Base-by-base conservation (phyloP, 495 filamentous ascomycete genomes). In the Aspergillus wentii region DNA sequence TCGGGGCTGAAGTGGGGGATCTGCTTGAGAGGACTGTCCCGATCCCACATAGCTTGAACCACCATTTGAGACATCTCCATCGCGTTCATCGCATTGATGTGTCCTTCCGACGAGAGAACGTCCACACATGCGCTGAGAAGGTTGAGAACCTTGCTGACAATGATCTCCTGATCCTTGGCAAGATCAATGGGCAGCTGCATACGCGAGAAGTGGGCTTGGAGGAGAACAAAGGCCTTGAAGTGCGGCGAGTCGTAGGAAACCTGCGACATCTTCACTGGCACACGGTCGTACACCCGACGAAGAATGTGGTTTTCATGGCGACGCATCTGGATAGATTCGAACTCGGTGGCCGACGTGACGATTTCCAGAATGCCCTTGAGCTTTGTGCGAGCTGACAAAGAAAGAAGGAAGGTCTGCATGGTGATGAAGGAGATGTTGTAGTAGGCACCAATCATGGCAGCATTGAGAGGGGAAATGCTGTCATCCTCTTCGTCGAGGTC, bases 61-160 rank as follows among this genome's bases (percentile, higher is more conserved):
- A 91, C 85, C 92, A 99, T 99, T 62, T 99, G 92, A 16, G 88
- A 94, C 82, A 99, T 85, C 62, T 99, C 92, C 92, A 99, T 99
- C 17, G 94, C 92, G 50, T 81, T 87, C 82, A 95, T 92, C 39
- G 92, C 91, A 54, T 97, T 99, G 34, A 97, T 64, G 43, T 97
- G 90, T 32, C 91, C 94, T 39, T 97, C 90, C 5, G 91, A 96
- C 7, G 88, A 94, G 30, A 99, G 78, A 9, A 99, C 88, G 56
- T 99, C 92, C 10, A 97, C 92, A 53, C 77, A 85, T 19, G 92
- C 92, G 59, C 86, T 91, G 35, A 99, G 73, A 6, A 99, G 71
- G 53, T 86, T 88, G 31, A 97, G 68, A 8, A 95, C 75, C 57
- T 91, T 94, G 45, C 76, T 76, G 33, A 97, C 61, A 40, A 99